Base-by-base conservation (phyloP, 2,329 filamentous ascomycete species). In the Colletotrichum simmondsii region DNA sequence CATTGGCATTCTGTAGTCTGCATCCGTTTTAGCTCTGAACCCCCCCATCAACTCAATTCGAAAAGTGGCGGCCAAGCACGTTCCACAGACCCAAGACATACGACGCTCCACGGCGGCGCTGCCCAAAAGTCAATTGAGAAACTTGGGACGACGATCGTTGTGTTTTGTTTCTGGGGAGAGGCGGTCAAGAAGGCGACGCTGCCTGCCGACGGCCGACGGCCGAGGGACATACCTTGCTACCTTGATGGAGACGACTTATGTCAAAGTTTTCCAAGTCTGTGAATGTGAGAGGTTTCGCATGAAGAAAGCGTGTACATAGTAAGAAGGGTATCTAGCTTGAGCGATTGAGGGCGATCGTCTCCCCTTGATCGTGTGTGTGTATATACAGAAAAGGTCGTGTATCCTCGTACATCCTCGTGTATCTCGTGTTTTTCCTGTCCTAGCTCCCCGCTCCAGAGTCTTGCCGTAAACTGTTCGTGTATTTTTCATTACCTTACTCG, bases 401-500 rank as follows among this genome's bases (percentile, higher is more conserved):
- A 11, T 49, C 56, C 67, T 70, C 60, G 26, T 61, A 24, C 14
- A 49, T 53, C 35, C 35, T 16, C 37, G 37, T 42, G 37, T 42
- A 42, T 42, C 37, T 42, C 14, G 64, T 66, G 5, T 49, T 10
- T 10, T 3, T 8, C n/a, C 8, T 22, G 4, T 32, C 10, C 11
- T 11, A 3, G 10, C 1, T 6, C n/a, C 53, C 11, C 14, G n/a
- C 19, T n/a, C 42, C 16, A 58, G 26, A 28, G 30, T 14, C 6
- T 42, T 16, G 0, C 16, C 37, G 37, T 42, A 7, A 42, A 42
- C 6, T 7, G 5, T 49, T 16, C 4, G 22, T 28, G 32, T n/a
- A 11, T 16, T 24, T 4, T 28, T 49, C 52, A 37, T 46, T 32
- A 60, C 52, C 30, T 46, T 26, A 60, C 24, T 85, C 84, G 62